Evolutionary conservation across 495 filamentous ascomycete genomes (phyloP).

Genomic region (Aspergillus conjunctus): DNA sequence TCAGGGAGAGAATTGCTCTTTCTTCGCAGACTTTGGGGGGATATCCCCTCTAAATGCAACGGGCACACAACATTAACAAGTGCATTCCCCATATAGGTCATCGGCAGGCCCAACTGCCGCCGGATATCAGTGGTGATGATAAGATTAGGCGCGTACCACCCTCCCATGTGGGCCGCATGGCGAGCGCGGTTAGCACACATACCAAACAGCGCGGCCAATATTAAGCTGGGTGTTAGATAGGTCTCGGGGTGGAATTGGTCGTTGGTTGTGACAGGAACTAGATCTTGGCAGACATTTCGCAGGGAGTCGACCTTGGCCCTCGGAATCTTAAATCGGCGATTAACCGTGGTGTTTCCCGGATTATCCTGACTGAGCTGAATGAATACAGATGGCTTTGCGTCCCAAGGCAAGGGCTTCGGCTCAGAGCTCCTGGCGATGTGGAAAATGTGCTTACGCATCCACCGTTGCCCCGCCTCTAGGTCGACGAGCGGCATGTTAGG

Average conservation of each 20-base stretch:
- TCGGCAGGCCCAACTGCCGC: not conserved
- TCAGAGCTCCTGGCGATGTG: not conserved
- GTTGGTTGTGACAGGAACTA: no score
- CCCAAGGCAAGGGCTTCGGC: not conserved
- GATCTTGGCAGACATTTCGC: no score
- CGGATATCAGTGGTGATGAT: not conserved
- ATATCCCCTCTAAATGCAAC: not conserved
- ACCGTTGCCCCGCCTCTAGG: no score
- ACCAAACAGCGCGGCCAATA: not conserved
- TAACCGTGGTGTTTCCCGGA: no score
- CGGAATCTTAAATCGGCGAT: no score
- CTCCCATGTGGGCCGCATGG: not conserved
- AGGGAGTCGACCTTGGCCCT: no score
- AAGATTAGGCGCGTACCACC: no score
- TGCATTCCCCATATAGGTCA: conserved; percentile 5
- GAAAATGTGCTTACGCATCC: not conserved
- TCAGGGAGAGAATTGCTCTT: not conserved
- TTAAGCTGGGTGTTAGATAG: no score
- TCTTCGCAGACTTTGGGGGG: no score
- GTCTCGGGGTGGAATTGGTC: no score
- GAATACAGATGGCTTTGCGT: no score
- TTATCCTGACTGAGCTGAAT: no score
- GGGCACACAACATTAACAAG: not conserved
- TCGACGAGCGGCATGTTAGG: not conserved
- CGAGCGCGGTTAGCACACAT: not conserved